These are phyloP conservation scores for Goffeauzyma gilvescens DNA, from an alignment of 768 basidiomycete species.

Conservation along the genomic window DNA sequence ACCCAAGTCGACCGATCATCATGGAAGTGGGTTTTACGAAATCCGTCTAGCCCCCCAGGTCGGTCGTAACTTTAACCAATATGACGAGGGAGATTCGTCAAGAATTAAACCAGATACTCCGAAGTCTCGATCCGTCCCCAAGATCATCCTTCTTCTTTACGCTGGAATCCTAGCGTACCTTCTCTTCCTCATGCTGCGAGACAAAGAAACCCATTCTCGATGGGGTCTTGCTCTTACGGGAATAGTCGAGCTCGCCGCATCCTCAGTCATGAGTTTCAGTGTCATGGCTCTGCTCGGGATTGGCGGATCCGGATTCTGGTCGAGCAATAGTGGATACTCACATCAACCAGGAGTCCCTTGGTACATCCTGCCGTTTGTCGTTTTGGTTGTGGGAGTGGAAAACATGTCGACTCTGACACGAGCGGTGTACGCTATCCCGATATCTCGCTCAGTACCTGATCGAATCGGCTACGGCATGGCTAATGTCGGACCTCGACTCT, in stretches of 20 bases:
- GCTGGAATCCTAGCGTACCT: conserved; percentile 19
- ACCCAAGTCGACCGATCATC: too few relatives aligned
- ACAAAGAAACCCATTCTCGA: conserved; percentile 60
- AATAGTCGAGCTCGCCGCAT: conserved; percentile 71
- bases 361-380: conserved; percentile 69
- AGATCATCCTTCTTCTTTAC: conserved; percentile 17
- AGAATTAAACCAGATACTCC: conserved; percentile 1
- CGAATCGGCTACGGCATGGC: conserved; percentile 81
- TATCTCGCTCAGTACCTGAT: conserved; percentile 41
- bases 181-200: conserved; percentile 21
- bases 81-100: background rate
- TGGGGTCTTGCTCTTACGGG: conserved; percentile 85
- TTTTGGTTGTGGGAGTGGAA: conserved; percentile 86
- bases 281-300: conserved; percentile 74
- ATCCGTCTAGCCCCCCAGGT: too few relatives aligned
- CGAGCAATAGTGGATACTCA: background rate
- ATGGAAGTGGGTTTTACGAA: too few relatives aligned
- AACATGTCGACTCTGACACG: conserved; percentile 88
- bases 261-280: conserved; percentile 81
- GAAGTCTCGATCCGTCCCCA: too few relatives aligned
- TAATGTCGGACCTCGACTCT: conserved; percentile 73
- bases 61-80: conserved; percentile 2
- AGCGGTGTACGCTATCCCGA: conserved; percentile 22
- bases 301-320: conserved; percentile 9
- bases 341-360: conserved; percentile 16